Evolutionary conservation across 2,329 filamentous ascomycete genomes (phyloP).

Genomic region (Alternaria novae-zelandiae): DNA sequence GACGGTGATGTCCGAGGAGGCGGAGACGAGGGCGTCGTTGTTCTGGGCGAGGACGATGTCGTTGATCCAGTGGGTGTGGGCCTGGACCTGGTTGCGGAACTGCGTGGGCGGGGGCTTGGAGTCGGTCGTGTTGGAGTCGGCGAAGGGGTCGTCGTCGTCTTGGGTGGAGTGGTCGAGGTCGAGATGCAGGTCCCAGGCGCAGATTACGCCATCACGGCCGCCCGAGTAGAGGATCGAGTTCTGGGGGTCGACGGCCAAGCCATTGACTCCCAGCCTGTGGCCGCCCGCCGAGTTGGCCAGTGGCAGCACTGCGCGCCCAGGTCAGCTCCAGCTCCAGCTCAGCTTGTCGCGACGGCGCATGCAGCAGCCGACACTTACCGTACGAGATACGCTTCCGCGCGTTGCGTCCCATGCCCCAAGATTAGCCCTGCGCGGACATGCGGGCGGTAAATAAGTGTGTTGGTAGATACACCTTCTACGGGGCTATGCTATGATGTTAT

Average conservation of each 20-base stretch:
- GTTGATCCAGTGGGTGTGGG: slow-evolving; percentile 96
- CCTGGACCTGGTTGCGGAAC: slow-evolving; percentile 71
- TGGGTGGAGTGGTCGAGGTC: slow-evolving; percentile 56
- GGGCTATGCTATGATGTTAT: no score
- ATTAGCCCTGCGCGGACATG: slow-evolving; percentile 25
- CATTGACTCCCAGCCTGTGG: slow-evolving; percentile 93
- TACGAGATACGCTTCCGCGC: slow-evolving; percentile 62
- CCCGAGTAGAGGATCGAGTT: slow-evolving; percentile 93
- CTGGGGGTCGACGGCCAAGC: slow-evolving; percentile 82
- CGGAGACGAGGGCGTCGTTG: slow-evolving; percentile 81
- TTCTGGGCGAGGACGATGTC: slow-evolving; percentile 82
- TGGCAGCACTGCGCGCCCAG: slow-evolving; percentile 65
- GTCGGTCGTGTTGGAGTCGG: slow-evolving; percentile 40
- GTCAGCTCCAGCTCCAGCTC: slow-evolving; percentile 6
- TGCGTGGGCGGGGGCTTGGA: slow-evolving; percentile 56
- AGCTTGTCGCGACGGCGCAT: slow-evolving; percentile 1
- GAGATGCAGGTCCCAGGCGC: slow-evolving; percentile 89
- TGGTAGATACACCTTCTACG: no score
- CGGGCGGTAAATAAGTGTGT: slow-evolving; percentile 5
- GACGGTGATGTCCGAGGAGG: slow-evolving; percentile 91
- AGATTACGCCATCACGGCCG: slow-evolving; percentile 92
- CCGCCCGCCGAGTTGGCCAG: slow-evolving; percentile 78
- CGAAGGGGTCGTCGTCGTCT: slow-evolving; percentile 52
- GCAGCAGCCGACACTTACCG: slow-evolving; percentile 46
- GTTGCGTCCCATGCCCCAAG: slow-evolving; percentile 56